phyloP scores from a whole-genome alignment of 805 yeast genomes.

The Candida quercuum region DNA sequence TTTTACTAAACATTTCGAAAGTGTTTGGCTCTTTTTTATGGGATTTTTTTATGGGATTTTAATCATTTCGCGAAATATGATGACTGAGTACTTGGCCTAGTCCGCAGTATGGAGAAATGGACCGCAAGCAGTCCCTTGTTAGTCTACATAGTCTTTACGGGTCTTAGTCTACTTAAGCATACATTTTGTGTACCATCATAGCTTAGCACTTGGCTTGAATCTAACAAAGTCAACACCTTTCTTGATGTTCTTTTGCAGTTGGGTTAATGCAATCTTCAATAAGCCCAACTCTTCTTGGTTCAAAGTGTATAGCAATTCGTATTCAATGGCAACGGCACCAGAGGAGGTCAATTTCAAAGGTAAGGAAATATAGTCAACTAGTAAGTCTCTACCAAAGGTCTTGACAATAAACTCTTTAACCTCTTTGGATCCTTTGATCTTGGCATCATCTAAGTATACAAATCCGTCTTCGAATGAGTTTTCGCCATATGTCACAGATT shows the following conservation, averaged over 20 bases:
- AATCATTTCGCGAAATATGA: neutral
- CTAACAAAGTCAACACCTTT: conserved; percentile 51
- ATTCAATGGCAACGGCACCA: conserved; percentile 55
- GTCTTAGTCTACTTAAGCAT: neutral
- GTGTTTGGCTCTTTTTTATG: neutral
- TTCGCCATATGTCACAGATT: conserved; percentile 18
- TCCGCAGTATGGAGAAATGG: too few relatives aligned
- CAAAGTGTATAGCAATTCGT: conserved; percentile 43
- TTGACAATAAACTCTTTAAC: conserved; percentile 17
- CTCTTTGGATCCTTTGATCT: conserved; percentile 18
- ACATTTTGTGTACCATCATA: conserved; percentile 5
- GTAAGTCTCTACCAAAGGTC: conserved; percentile 10
- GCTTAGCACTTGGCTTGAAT: conserved; percentile 19
- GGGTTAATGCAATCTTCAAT: conserved; percentile 48
- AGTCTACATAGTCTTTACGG: neutral
- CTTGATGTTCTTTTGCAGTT: conserved; percentile 48
- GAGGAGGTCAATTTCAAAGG: conserved; percentile 51
- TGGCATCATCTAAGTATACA: conserved; percentile 39
- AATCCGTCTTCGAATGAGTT: conserved; percentile 40
- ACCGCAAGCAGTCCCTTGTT: neutral
- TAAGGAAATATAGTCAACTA: conserved; percentile 48
- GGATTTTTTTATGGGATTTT: neutral
- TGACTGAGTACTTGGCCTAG: too few relatives aligned
- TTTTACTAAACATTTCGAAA: too few relatives aligned
- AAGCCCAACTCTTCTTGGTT: conserved; percentile 50